Evolutionary conservation across 441 rosid species (phyloP), one percentile per base, ranked within the genome.

Genomic region (Codiaeum variegatum): DNA sequence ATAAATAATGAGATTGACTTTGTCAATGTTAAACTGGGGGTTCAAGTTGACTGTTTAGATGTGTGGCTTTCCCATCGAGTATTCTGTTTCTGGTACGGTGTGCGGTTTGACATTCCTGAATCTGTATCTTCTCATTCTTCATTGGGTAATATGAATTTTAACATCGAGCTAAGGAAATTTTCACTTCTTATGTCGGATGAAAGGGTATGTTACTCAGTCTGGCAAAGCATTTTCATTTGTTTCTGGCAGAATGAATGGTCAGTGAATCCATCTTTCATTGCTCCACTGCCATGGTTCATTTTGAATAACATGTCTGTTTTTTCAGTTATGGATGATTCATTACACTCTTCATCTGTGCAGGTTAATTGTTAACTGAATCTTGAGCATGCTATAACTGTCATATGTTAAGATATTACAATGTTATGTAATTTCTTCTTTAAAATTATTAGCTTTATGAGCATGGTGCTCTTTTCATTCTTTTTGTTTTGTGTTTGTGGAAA

Each of bases 111-210:
- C 74, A 40, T 81, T 70, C 88, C 90, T 78, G 90, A 79, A 78
- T 73, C 85, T 65, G 79, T 78, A 67, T 73, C 93, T 80, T 81
- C 97, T 73, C 86, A 76, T 73, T 78, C 78, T 85, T 61, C 77
- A 56, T 76, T 82, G 73, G 86, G 73, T 77, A 70, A 77, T 56
- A 51, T 89, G 71, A 82, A 83, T 74, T 69, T 88, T 40, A 83
- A 82, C 70, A 62, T 90, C 71, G 87, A 83, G 80, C 74, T 86
- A 21, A 88, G 85, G 84, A 88, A 90, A 76, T 76, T 75, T 52
- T 91, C 97, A 67, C 79, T 93, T 73, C 87, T 90, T 70, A 81
- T 93, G 70, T 90, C 95, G 78, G 99, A 92, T 85, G 98, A 93
- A 84, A 88, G 90, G 96, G 99, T 95, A 90, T 26, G 80, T 69